These are phyloP conservation scores for Fusarium sp. DNA, from an alignment of 2,329 filamentous ascomycete species.

Conservation along the genomic window DNA sequence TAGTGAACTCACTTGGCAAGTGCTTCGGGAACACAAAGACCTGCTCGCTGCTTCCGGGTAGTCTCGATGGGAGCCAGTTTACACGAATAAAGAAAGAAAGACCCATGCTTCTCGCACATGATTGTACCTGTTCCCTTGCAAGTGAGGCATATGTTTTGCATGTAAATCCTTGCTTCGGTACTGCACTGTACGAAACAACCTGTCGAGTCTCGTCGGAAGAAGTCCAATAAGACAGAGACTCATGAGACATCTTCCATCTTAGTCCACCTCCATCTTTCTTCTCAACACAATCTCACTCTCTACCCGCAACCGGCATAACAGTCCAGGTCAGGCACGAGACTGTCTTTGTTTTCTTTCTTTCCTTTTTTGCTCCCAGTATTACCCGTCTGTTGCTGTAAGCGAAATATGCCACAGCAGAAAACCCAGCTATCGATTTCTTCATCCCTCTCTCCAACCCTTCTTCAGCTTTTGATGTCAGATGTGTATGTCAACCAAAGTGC, in stretches of 20 bases:
- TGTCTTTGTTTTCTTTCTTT: conserved; percentile 1
- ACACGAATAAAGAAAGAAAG: conserved; percentile 7
- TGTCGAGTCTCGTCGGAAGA: background rate
- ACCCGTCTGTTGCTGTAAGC: background rate
- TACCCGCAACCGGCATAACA: conserved; percentile 22
- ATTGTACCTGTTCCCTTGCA: conserved; percentile 15
- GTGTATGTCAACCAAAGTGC: background rate
- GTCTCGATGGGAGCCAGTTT: background rate
- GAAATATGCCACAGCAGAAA: background rate
- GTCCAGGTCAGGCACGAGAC: background rate
- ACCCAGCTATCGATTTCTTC: conserved; percentile 8
- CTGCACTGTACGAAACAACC: conserved; percentile 25
- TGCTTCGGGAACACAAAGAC: conserved; percentile 10
- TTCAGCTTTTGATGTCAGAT: conserved; percentile 1
- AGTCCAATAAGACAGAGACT: conserved; percentile 15
- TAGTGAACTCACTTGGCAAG: background rate
- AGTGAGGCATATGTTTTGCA: conserved; percentile 8
- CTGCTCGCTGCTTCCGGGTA: conserved; percentile 26
- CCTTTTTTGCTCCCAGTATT: background rate
- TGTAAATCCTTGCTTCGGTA: conserved; percentile 2
- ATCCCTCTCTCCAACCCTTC: conserved; percentile 31
- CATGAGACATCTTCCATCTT: conserved; percentile 14
- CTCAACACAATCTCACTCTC: conserved; percentile 17
- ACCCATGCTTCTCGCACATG: conserved; percentile 13
- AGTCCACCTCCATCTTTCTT: conserved; percentile 16